A percentile compares a stretch with the other conserved stretches of the same genome.
Evolutionary conservation across 1,284 basidiomycete species (phyloP).

Genomic region (Acaromyces ingoldii): DNA sequence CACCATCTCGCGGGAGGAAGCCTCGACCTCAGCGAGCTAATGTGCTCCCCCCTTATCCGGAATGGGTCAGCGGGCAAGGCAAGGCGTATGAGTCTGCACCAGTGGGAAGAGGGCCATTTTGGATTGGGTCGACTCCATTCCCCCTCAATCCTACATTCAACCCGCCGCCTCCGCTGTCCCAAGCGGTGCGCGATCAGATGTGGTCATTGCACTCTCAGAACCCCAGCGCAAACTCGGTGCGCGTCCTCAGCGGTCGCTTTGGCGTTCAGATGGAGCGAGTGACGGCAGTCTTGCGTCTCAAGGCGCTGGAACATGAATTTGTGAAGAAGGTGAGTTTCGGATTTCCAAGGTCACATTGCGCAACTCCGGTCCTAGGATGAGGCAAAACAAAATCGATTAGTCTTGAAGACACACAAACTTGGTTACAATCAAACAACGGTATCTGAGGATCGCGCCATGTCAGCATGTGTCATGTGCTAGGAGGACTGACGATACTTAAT

Average conservation of each 20-base stretch:
- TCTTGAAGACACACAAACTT: conserved; percentile 12
- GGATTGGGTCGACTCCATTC: conserved; percentile 22
- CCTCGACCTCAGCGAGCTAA: no score
- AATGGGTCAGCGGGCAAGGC: not conserved
- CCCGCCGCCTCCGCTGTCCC: conserved; percentile 40
- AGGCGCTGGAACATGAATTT: conserved; percentile 44
- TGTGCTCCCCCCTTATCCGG: not conserved
- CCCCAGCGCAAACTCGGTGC: conserved; percentile 37
- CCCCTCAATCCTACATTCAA: conserved; percentile 47
- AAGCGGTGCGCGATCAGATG: conserved; percentile 36
- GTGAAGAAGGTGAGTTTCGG: conserved; percentile 30
- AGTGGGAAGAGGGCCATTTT: conserved; percentile 3
- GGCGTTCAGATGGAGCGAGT: conserved; percentile 35
- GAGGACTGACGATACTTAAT: not conserved
- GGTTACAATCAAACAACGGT: conserved; percentile 9
- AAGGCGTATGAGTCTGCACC: conserved; percentile 1
- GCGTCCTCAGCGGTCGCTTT: conserved; percentile 38
- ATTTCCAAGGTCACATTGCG: not conserved
- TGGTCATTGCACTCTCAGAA: conserved; percentile 39
- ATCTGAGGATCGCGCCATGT: not conserved
- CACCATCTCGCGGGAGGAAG: no score
- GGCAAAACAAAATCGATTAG: conserved; percentile 11
- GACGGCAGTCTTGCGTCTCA: conserved; percentile 42
- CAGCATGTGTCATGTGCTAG: not conserved
- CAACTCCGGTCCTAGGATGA: not conserved